Evolutionary conservation across 2,329 filamentous ascomycete genomes (phyloP), one percentile per base, ranked within the genome.

Genomic region (Trichoderma koningiopsis): DNA sequence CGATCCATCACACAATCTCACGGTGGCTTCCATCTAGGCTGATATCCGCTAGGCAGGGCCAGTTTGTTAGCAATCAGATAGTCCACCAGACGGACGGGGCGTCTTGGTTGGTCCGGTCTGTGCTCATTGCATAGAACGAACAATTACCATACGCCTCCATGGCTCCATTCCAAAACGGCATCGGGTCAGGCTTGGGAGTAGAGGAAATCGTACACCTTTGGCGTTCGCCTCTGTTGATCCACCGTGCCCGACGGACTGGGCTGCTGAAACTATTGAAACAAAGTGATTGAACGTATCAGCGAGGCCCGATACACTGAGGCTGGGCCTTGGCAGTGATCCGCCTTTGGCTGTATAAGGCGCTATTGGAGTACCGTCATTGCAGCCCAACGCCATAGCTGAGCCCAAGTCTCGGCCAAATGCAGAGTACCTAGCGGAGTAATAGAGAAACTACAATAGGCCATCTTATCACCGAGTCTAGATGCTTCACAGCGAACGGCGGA

Each of bases 121-220:
- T 53, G 63, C 33, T 22, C 27, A 22, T 47, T 43, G 52, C 27
- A 31, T 29, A 22, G 22, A 22, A 59, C 27, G 35, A 5, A 10
- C 47, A 19, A 63, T 53, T 24, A 52, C 49, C 49, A 55, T 49
- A 22, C 43, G 14, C 52, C 60, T 49, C 14, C n/a, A 10, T 16
- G 43, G 40, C 47, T 68, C 56, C 56, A 68, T 68, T 61, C 57
- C 65, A 61, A 31, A 68, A 60, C 61, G 47, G 56, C 43, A 31
- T 27, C 57, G 65, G 65, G 57, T 55, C 65, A 47, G 57, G 43
- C 57, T 60, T 43, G 65, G 13, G 31, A 33, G 37, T 43, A 43
- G 16, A 19, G 16, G 5, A 11, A 40, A 49, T 24, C 22, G 22
- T 4, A 58, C 56, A 56, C 31, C 27, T 56, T 19, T 49, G 43